Percentiles rank a stretch among this genome's conserved stretches.
phyloP scores from a whole-genome alignment of 305 asterid species.

The Fraxinus albicans region DNA sequence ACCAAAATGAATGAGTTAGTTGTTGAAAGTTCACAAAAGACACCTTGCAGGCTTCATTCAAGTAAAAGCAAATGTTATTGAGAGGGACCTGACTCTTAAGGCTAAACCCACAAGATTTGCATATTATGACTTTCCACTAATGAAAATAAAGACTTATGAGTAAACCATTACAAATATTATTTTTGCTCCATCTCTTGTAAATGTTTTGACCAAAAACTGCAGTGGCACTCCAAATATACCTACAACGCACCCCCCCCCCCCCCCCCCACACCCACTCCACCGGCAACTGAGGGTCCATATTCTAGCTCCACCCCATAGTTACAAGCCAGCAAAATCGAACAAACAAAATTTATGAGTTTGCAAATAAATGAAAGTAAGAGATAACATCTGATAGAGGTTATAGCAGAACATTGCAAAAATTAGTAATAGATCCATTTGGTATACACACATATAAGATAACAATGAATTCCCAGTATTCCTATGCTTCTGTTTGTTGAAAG shows the following conservation, averaged over 20 bases:
- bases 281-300: neutral
- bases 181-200: neutral
- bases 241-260: too few species aligned
- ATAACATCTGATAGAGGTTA: neutral
- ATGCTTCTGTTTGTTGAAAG: neutral
- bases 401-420: neutral
- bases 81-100: neutral
- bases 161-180: neutral
- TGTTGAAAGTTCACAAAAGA: neutral
- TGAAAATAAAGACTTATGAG: neutral
- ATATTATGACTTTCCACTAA: neutral
- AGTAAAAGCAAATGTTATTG: neutral
- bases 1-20: conserved; percentile 5
- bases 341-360: neutral
- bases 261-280: neutral
- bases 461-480: neutral
- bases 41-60: neutral
- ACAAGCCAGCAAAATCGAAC: neutral
- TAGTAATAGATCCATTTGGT: neutral
- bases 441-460: neutral
- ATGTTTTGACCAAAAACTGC: too few species aligned
- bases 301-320: neutral
- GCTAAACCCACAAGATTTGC: neutral
- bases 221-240: too few species aligned
- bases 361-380: neutral